Percentiles rank a stretch among this genome's conserved stretches.
phyloP scores from a whole-genome alignment of 208 protist genomes.

The Herpetomonas muscarum region DNA sequence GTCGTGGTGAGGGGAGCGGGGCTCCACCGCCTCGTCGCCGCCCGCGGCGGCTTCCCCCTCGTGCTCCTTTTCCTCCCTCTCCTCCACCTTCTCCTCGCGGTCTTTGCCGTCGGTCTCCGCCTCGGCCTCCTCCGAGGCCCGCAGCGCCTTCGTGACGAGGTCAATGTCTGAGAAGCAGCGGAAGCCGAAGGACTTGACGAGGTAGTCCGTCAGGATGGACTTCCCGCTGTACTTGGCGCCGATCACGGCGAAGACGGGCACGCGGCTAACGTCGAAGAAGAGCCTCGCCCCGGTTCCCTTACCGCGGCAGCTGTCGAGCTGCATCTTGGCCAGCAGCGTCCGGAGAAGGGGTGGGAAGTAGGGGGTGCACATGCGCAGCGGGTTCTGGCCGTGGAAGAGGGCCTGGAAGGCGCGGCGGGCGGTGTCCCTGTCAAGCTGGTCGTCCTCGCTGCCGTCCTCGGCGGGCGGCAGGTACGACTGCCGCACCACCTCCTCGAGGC shows the following conservation, averaged over 20 bases:
- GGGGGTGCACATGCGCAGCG: constrained; percentile 14
- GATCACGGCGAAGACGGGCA: constrained; percentile 61
- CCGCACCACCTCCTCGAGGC: constrained; percentile 22
- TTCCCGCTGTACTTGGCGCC: constrained; percentile 82
- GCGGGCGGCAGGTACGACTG: neutral
- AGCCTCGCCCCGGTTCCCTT: constrained; percentile 10
- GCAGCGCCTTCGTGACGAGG: constrained; percentile 50
- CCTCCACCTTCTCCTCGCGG: constrained; percentile 3
- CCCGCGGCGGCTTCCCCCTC: constrained; percentile 2
- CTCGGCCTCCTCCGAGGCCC: constrained; percentile 16
- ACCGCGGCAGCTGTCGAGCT: neutral
- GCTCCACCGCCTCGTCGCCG: neutral
- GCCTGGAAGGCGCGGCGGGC: constrained; percentile 19
- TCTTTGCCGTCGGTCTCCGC: constrained; percentile 16
- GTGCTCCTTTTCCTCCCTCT: constrained; percentile 2
- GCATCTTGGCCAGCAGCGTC: neutral
- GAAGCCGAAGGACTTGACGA: constrained; percentile 41
- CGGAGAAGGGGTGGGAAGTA: constrained; percentile 26
- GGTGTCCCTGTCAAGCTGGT: constrained; percentile 4
- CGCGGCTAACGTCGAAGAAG: constrained; percentile 43
- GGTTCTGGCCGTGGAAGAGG: constrained; percentile 24
- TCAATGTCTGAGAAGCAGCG: constrained; percentile 45
- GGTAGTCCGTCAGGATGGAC: constrained; percentile 42
- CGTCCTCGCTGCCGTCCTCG: neutral
- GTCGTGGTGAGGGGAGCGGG: too few relatives aligned